phyloP scores from a whole-genome alignment of 2,329 filamentous ascomycete species.

The Phoma sp. region DNA sequence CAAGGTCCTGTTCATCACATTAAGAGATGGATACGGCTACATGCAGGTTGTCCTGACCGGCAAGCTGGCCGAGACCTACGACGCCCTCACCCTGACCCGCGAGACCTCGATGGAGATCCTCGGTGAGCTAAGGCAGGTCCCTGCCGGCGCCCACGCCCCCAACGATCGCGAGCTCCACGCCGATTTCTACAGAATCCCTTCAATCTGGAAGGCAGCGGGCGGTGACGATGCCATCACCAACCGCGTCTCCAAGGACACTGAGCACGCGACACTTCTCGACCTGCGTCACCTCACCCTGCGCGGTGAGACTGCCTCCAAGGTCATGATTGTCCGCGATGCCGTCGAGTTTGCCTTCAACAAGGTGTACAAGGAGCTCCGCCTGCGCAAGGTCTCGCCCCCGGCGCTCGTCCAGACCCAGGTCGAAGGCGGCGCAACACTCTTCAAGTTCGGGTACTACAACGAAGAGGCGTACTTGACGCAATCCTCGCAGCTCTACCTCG shows the following conservation, averaged over 20 bases:
- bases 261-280: slow-evolving; percentile 77
- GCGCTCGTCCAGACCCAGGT: slow-evolving; percentile 95
- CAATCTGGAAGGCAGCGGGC: slow-evolving; percentile 74
- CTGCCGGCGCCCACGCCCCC: slow-evolving; percentile 77
- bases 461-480: slow-evolving; percentile 94
- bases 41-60: slow-evolving; percentile 86
- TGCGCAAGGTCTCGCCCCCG: slow-evolving; percentile 85
- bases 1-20: slow-evolving; percentile 83
- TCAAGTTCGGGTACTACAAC: slow-evolving; percentile 87
- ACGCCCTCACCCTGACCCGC: slow-evolving; percentile 81
- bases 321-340: slow-evolving; percentile 85
- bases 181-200: slow-evolving; percentile 80
- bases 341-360: slow-evolving; percentile 82
- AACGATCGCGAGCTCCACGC: slow-evolving; percentile 87
- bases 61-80: slow-evolving; percentile 87
- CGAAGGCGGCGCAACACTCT: slow-evolving; percentile 90
- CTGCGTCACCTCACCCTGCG: slow-evolving; percentile 84
- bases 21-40: slow-evolving; percentile 82
- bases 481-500: slow-evolving; percentile 95
- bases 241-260: slow-evolving; percentile 71
- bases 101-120: slow-evolving; percentile 86
- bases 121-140: slow-evolving; percentile 84
- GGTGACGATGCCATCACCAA: slow-evolving; percentile 93
- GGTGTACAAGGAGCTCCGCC: slow-evolving; percentile 76
- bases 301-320: slow-evolving; percentile 80